Percentiles rank a stretch among this genome's conserved stretches.
Conservation (phyloP, 2,329 filamentous ascomycete genomes). For the Ophiognomonia clavigignenti-juglandacearum region DNA sequence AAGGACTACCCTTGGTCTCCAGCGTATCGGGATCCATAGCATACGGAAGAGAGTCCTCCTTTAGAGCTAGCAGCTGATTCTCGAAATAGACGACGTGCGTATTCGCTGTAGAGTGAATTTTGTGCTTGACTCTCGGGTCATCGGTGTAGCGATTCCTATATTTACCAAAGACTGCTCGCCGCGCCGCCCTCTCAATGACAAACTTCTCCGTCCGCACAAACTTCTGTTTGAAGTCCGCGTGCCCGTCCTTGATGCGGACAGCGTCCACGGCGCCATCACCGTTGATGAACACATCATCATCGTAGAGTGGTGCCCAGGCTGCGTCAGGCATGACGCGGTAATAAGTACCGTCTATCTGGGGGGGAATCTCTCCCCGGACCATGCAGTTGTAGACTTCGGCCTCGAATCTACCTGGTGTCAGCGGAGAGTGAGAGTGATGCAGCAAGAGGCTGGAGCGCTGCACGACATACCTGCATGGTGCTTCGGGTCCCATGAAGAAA, state of each 20-base stretch:
- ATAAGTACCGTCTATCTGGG: conserved; percentile 9
- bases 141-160: conserved; percentile 10
- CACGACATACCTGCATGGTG: conserved; percentile 2
- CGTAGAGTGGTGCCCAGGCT: conserved; percentile 1
- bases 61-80: conserved; percentile 47
- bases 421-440: not conserved
- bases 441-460: not conserved
- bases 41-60: conserved; percentile 49
- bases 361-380: conserved; percentile 5
- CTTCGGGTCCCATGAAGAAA: conserved; percentile 8
- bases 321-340: conserved; percentile 11
- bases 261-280: conserved; percentile 8
- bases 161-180: conserved; percentile 3
- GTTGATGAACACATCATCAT: conserved; percentile 10
- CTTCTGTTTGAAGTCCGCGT: conserved; percentile 11
- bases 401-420: not conserved
- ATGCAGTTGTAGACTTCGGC: conserved; percentile 8
- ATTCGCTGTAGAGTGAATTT: conserved; percentile 51
- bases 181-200: conserved; percentile 1
- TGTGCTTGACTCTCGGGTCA: conserved; percentile 27
- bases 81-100: conserved; percentile 56
- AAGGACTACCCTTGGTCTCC: conserved; percentile 37
- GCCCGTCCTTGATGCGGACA: conserved; percentile 10
- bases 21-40: conserved; percentile 44
- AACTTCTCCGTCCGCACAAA: conserved; percentile 11